Evolutionary conservation across 1,139 yeast species (phyloP).

Genomic region (Diutina sp.): DNA sequence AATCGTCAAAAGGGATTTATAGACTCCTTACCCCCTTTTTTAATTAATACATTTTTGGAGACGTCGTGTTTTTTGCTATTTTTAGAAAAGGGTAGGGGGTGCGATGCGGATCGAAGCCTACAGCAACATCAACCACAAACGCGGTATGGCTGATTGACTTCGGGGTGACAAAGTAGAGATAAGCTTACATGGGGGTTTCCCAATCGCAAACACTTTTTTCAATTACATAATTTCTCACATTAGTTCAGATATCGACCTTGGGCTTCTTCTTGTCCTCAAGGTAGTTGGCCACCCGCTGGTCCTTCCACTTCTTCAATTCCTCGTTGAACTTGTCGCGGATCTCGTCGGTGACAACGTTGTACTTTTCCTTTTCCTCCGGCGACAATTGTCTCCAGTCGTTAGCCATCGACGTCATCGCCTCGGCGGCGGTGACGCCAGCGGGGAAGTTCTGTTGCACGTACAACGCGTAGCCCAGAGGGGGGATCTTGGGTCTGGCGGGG

Average conservation of each 20-base stretch:
- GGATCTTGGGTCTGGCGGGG: constrained; percentile 23
- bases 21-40: background rate
- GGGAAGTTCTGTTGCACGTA: constrained; percentile 19
- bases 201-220: background rate
- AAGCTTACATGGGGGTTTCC: too few species aligned
- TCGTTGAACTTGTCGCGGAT: constrained; percentile 10
- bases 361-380: constrained; percentile 16
- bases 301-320: constrained; percentile 17
- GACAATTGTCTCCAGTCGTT: constrained; percentile 19
- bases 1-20: too few species aligned
- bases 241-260: background rate
- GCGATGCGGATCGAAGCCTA: background rate
- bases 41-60: background rate
- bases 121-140: background rate
- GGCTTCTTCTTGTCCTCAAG: constrained; percentile 5
- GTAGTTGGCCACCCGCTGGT: constrained; percentile 14
- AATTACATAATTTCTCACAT: background rate
- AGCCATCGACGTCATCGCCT: constrained; percentile 13
- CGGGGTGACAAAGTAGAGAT: background rate
- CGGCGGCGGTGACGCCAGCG: constrained; percentile 13
- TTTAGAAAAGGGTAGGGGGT: background rate
- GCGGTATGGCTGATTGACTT: background rate
- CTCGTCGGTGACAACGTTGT: constrained; percentile 10
- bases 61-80: background rate
- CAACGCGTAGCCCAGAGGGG: constrained; percentile 15